Evolutionary conservation across 2,329 filamentous ascomycete species (phyloP).

Genomic region (Scleromitrula shiraiana): DNA sequence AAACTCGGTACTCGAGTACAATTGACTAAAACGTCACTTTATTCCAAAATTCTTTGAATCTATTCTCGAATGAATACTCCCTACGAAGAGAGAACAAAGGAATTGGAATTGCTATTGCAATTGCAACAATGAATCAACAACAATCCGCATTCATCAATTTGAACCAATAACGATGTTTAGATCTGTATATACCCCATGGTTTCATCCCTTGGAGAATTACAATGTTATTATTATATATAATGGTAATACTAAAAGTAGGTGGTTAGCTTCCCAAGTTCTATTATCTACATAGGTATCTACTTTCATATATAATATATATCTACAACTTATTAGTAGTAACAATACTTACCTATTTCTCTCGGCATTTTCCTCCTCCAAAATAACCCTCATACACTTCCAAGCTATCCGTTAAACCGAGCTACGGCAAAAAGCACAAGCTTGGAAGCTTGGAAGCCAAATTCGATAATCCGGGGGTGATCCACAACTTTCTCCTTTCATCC

Average conservation of each 20-base stretch:
- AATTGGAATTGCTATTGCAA: too few species aligned
- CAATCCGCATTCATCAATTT: constrained; percentile 9
- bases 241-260: too few species aligned
- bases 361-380: background rate
- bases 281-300: too few species aligned
- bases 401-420: constrained; percentile 10
- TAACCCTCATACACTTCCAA: background rate
- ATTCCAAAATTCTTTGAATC: background rate
- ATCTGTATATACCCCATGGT: too few species aligned
- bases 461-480: background rate
- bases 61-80: background rate
- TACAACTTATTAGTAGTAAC: too few species aligned
- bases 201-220: too few species aligned
- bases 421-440: background rate
- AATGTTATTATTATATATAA: too few species aligned
- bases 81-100: background rate
- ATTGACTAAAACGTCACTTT: background rate
- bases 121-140: background rate
- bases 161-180: too few species aligned
- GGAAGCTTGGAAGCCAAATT: background rate
- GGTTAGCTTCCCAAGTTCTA: too few species aligned
- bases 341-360: background rate
- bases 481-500: background rate
- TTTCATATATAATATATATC: background rate
- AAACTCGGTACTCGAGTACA: background rate